Evolutionary conservation across 306 rosid genomes (phyloP), one percentile per base, ranked within the genome.

Genomic region (Rosa multiflora): DNA sequence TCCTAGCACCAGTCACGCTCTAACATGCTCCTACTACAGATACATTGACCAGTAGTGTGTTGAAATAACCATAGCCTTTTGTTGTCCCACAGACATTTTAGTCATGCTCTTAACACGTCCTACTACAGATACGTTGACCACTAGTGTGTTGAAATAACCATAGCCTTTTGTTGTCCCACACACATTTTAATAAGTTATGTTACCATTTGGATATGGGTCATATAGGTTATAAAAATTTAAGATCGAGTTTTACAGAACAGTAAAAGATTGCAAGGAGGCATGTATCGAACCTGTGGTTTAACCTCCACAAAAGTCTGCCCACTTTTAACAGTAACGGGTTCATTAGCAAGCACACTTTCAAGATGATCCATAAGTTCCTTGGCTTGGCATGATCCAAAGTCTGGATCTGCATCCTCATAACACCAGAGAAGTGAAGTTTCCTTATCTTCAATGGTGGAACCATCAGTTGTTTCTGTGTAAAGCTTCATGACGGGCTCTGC

Each of bases 331-430:
- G 93, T 87, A 63, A 91, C 96, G 0, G 96, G 96, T 81, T 91
- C 96, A 82, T 91, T 91, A 49, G 96, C 89, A 48, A 91, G 93
- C 47, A 91, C 96, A 51, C 93, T 91, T 83, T 91, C 93, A 35
- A 91, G 96, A 86, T 89, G 96, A 86, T 91, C 88, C 53, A 84
- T 81, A 80, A 91, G 96, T 73, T 91, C 96, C 93, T 91, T 91
- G 37, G 96, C 96, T 76, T 91, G 96, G 79, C 93, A 91, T 2
- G 93, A 89, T 43, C 96, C 96, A 14, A 91, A 91, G 82, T 91
- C 96, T 0, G 90, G 93, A 83, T 91, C 96, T 1, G 96, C 91
- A 77, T 91, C 93, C 84, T 87, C 93, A 47, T 91, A 91, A 76
- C 75, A 83, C 96, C 96, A 91, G 44, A 85, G 86, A 62, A 91